Conservation (phyloP, 257 asterid genomes). For the Gentiana dahurica region DNA sequence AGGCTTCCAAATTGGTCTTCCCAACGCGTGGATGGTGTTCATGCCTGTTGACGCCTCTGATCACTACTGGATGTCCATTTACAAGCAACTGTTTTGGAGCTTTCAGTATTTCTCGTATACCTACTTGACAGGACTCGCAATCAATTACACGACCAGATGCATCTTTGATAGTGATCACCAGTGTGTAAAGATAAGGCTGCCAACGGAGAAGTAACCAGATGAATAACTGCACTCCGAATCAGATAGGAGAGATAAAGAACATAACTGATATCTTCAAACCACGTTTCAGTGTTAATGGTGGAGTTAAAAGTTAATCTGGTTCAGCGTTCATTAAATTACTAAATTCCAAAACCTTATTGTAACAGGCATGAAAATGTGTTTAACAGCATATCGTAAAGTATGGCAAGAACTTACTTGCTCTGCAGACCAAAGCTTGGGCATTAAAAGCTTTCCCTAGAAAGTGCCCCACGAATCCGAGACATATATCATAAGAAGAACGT, state of each 20-base stretch:
- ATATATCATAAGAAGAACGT: slow-evolving; percentile 36
- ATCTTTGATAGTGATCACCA: slow-evolving; percentile 84
- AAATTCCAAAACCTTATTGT: neutral
- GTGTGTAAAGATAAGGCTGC: slow-evolving; percentile 93
- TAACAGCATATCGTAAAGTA: neutral
- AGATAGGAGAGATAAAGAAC: no score
- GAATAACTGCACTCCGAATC: neutral
- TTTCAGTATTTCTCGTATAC: slow-evolving; percentile 64
- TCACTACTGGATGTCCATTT: slow-evolving; percentile 81
- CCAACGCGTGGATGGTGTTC: slow-evolving; percentile 98
- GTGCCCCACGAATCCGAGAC: slow-evolving; percentile 73
- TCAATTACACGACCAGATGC: slow-evolving; percentile 63
- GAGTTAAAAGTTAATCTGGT: no score
- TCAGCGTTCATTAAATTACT: no score
- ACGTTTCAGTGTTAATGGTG: no score
- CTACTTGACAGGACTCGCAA: slow-evolving; percentile 94
- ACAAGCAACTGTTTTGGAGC: slow-evolving; percentile 91
- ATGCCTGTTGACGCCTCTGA: slow-evolving; percentile 96
- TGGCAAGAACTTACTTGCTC: slow-evolving; percentile 48
- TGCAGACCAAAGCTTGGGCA: slow-evolving; percentile 90
- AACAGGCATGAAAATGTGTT: neutral
- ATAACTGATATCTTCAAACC: no score
- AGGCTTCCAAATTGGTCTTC: slow-evolving; percentile 86
- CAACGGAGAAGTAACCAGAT: slow-evolving; percentile 19
- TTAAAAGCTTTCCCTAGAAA: slow-evolving; percentile 55